phyloP scores from a whole-genome alignment of 306 rosid genomes.

The Neltuma alba region DNA sequence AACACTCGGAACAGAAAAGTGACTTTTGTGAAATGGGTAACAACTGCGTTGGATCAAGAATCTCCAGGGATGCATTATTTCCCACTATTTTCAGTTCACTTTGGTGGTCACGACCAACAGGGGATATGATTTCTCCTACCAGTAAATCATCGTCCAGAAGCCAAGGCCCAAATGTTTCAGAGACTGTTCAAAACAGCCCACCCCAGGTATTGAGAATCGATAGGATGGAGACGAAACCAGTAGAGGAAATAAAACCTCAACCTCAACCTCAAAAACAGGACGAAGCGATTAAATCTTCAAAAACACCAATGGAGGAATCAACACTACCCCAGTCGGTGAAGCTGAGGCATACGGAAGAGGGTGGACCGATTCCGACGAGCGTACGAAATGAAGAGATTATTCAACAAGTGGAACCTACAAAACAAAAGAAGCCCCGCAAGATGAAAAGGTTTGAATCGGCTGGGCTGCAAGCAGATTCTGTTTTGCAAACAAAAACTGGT shows the following conservation, averaged over 20 bases:
- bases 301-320: conserved; percentile 34
- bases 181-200: conserved; percentile 22
- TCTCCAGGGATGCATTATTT: conserved; percentile 40
- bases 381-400: not conserved
- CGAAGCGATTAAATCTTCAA: not conserved
- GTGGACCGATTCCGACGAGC: not conserved
- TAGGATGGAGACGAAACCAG: conserved; percentile 18
- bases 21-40: conserved; percentile 65
- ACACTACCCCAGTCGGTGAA: not conserved
- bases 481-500: conserved; percentile 64
- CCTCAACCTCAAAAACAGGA: not conserved
- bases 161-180: not conserved
- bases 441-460: conserved; percentile 55
- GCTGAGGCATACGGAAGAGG: not conserved
- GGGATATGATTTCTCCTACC: conserved; percentile 18
- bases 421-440: conserved; percentile 32
- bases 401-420: conserved; percentile 21
- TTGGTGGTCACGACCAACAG: conserved; percentile 58
- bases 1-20: conserved; percentile 22
- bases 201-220: conserved; percentile 33
- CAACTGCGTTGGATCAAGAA: conserved; percentile 66
- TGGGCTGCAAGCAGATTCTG: conserved; percentile 67
- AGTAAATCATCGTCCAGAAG: conserved; percentile 7
- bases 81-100: conserved; percentile 42
- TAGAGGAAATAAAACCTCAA: not conserved